Base-by-base conservation (phyloP, 2,329 filamentous ascomycete species). In the Capronia coronata region DNA sequence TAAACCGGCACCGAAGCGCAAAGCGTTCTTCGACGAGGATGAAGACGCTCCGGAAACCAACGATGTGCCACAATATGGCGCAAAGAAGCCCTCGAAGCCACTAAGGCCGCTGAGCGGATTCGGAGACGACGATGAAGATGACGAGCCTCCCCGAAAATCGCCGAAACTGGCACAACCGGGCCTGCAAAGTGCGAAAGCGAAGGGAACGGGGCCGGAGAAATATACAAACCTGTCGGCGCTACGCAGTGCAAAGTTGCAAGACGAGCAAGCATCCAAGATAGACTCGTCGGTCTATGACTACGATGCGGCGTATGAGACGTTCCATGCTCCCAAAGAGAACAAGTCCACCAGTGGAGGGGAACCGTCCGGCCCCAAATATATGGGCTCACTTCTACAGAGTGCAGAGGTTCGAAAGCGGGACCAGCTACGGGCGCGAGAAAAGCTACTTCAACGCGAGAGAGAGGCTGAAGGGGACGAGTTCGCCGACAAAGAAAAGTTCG, bases 391-490 rank as follows among this genome's bases (percentile, higher is more conserved):
- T 13, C 68, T 83, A 27, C 73, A 75, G 27, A 78, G 79, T 14
- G 79, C 80, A 2, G 77, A 81, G 53, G 66, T 77, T 25, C 75
- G 80, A 9, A 83, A 84, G 62, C 77, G 80, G 42, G 80, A 83
- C 60, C 78, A 80, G 55, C 64, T 80, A 43, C 72, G 80, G 6
- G 80, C 80, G 14, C 72, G 75, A 29, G 80, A 84, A 62, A 80
- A 80, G 54, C 62, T 79, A 49, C 61, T 84, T 10, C 75, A 78
- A 44, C 73, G 73, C 50, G 80, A 84, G 61, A 72, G 80, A 22
- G 80, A 83, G 58, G 75, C 74, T 0, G 80, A 84, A 60, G 80
- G 80, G n/a, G 80, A 83, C 42, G 78, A 80, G 52, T 83, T 80
- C 52, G 78, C 74, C 0, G 80, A 82, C 59, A 83, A 82, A 62